Base-by-base conservation (phyloP, 352 stramenopile genomes). In the Phytophthora sp. region DNA sequence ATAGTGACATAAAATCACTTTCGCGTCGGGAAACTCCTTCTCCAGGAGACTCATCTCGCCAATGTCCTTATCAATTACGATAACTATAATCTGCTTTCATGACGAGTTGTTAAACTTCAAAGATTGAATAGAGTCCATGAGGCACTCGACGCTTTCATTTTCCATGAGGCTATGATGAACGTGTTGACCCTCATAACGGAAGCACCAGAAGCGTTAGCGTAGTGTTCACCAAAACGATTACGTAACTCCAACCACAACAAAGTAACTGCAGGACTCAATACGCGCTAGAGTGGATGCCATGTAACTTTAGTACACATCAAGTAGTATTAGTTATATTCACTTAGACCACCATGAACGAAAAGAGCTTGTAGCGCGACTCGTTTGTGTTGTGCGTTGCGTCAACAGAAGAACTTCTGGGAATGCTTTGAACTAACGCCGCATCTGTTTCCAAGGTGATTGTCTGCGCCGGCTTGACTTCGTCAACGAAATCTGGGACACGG, bases 391-490 rank as follows among this genome's bases (percentile, higher is more conserved):
- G 26, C 0, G 57, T 57, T 7, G 46, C 35, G 7, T 58, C 57
- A 12, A 57, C 24, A 4, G 8, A 5, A 66, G 5, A 3, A 66
- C 57, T 16, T 65, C 46, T 15, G 45, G 46, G 8, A 65, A 65
- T 7, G 35, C 57, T 15, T 56, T 57, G 45, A 65, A 65, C n/a
- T n/a, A 57, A 2, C 57, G 23, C 15, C 57, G 16, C 57, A 64
- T 64, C 9, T 18, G 57, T 64, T 11, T 64, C 45, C 4, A 64
- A 2, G 1, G 45, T 57, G 15, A 64, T 56, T 9, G 33, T 57
- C 26, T 64, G 57, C 3, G 45, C 57, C 2, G 27, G 23, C 16
- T 51, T 39, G 9, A 44, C 4, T 6, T 56, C 35, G 13, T 62
- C 39, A 0, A 65, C 20, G 45, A n/a, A n/a, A n/a, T n/a, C 30